phyloP scores from a whole-genome alignment of 805 yeast genomes.

The Nakazawaea populi region DNA sequence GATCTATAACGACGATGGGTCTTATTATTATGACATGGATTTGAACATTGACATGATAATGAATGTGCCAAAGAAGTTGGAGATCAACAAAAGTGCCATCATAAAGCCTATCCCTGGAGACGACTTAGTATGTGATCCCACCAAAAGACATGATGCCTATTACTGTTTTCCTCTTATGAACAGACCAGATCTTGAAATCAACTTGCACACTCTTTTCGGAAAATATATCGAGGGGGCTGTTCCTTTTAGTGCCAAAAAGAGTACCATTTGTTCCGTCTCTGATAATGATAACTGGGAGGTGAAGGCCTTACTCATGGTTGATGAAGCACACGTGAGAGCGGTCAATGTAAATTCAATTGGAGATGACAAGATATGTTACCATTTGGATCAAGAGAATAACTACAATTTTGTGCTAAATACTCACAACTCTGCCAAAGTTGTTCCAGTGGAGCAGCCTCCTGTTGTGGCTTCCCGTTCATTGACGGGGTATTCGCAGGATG shows the following conservation, averaged over 20 bases:
- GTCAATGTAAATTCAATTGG: neutral
- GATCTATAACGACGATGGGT: slow-evolving; percentile 32
- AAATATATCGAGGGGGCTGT: slow-evolving; percentile 59
- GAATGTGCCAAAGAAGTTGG: slow-evolving; percentile 62
- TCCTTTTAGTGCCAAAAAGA: slow-evolving; percentile 39
- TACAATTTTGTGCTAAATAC: slow-evolving; percentile 38
- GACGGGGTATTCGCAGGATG: slow-evolving; percentile 91
- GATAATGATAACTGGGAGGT: slow-evolving; percentile 42
- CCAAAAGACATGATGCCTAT: slow-evolving; percentile 52
- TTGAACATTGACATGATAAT: slow-evolving; percentile 69
- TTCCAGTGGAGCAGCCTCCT: slow-evolving; percentile 45
- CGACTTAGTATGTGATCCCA: slow-evolving; percentile 65
- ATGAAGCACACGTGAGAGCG: slow-evolving; percentile 2
- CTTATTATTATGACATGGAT: slow-evolving; percentile 37
- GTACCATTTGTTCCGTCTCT: slow-evolving; percentile 39
- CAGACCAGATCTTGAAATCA: slow-evolving; percentile 38
- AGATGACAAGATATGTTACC: slow-evolving; percentile 16
- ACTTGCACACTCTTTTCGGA: slow-evolving; percentile 66
- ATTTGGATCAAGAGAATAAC: slow-evolving; percentile 15
- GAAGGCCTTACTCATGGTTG: slow-evolving; percentile 16
- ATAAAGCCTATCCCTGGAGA: slow-evolving; percentile 76
- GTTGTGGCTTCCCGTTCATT: slow-evolving; percentile 75
- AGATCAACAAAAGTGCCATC: slow-evolving; percentile 59
- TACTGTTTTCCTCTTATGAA: slow-evolving; percentile 77
- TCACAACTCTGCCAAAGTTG: slow-evolving; percentile 36